Evolutionary conservation across 192 early-diverging fungal genomes (phyloP).

Genomic region (Lobosporangium transversale): DNA sequence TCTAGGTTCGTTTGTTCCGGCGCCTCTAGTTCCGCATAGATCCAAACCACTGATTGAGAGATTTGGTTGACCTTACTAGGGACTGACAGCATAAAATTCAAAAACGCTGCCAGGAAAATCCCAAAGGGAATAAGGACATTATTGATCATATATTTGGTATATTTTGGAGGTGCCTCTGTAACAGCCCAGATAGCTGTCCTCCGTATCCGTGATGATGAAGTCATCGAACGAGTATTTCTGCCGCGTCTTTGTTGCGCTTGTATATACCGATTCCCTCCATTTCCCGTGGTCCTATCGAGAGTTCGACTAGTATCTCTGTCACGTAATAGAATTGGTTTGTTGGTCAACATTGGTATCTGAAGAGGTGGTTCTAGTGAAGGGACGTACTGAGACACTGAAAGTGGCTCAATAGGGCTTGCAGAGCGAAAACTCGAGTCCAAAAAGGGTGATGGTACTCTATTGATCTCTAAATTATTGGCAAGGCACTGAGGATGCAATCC

Average conservation of each 20-base stretch:
- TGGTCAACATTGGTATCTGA: conserved; percentile 5
- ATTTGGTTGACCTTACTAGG: conserved; percentile 23
- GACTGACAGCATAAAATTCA: conserved; percentile 21
- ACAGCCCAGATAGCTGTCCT: conserved; percentile 4
- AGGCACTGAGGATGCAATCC: conserved; percentile 9
- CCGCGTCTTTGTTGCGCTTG: no score
- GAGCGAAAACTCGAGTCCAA: background rate
- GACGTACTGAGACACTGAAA: conserved; percentile 2
- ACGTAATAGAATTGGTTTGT: background rate
- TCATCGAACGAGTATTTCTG: no score
- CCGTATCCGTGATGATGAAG: background rate
- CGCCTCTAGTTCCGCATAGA: conserved; percentile 50
- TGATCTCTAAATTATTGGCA: background rate
- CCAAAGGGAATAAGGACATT: conserved; percentile 28
- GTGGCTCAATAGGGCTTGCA: background rate
- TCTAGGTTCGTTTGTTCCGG: conserved; percentile 43
- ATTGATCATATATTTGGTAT: conserved; percentile 28
- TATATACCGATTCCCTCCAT: background rate
- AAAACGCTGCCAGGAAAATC: conserved; percentile 11
- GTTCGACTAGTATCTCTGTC: background rate
- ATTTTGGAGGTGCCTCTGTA: conserved; percentile 22
- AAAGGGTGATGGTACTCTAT: background rate
- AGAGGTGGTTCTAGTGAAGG: conserved; percentile 15
- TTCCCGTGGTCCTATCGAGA: background rate
- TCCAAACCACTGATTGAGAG: conserved; percentile 40